Base-by-base conservation (phyloP, 108 stramenopile genomes). In the Nitzschia sp. region DNA sequence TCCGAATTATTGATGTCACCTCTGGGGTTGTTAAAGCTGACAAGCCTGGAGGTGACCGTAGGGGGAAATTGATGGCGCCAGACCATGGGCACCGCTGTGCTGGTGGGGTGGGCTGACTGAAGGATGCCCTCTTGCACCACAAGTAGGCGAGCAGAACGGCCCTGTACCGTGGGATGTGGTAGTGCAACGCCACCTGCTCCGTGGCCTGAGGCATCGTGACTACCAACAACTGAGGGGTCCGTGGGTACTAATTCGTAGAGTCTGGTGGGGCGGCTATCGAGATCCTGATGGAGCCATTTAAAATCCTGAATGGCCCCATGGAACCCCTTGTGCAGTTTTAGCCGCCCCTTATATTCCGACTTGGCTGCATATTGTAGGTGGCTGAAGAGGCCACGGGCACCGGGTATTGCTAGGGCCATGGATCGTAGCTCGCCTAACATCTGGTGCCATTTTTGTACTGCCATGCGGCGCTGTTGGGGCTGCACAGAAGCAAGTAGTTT, bases 321-420 rank as follows among this genome's bases (percentile, higher is more conserved):
- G 17, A 21, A 8, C 19, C 18, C 13, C 5, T 9, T 17, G 49
- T 8, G 8, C 15, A 42, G 15, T 15, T 15, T 17, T 4, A 51
- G 49, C 18, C 49, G 49, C 19, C 4, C 13, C 4, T 4, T 6
- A 64, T 66, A 30, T 47, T 36, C 55, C 2, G 63, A 9, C 27
- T 64, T 34, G 69, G 79, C 29, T 45, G 82, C 82, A 29, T 75
- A 33, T 63, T 82, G 82, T 5, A 82, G 60, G 35, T 25, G 27
- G 54, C 59, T 55, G 45, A 82, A 82, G 21, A 83, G 54, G 6
- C 76, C 70, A 1, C 65, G 36, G 19, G 68, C 55, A 21, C 77
- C 73, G 8, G 82, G 78, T 27, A 83, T 53, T 0, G 75, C 78
- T 28, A 79, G n/a, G 1, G 60, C 27, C 82, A 83, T 83, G 60